Evolutionary conservation across 305 asterid genomes (phyloP), one percentile per base, ranked within the genome.

Genomic region (Andrographis paniculata): DNA sequence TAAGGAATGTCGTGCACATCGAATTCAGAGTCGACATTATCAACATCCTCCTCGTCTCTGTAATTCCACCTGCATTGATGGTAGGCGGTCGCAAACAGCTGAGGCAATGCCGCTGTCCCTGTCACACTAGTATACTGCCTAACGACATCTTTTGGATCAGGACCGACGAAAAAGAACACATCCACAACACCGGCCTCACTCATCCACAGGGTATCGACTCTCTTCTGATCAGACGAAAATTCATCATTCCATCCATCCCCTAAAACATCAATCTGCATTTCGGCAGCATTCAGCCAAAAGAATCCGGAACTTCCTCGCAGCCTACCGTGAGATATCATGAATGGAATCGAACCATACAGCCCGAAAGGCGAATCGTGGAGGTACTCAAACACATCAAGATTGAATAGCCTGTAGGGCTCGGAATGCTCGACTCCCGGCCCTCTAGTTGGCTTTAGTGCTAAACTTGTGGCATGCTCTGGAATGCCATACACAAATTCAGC

Each of bases 41-140:
- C 68, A 51, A 91, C 94, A 59, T 91, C 99, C 64, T 91, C 93
- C 57, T 81, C 87, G 20, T 81, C 93, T 59, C 95, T 83, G 52
- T 87, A 91, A 68, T 91, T 87, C 96, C 99, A 91, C 66, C 99
- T 72, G 62, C 99, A 91, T 56, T 91, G 99, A 67, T 91, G 99
- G 66, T 91, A 91, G 30, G 82, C 96, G 17, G 69, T 77, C 38
- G 99, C 76, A 61, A 91, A 91, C 59, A 91, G 47, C 72, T 84
- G 99, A 3, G 99, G 99, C 94, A 91, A 47, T 17, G 96, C 80
- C 10, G 96, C 70, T 22, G 80, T 59, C 45, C 99, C 99, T 0
- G 99, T 87, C 20, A 91, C 94, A 49, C 77, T 63, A 43, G 80
- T 63, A 39, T 91, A 91, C 80, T 91, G 96, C 65, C 69, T 81